A percentile compares a stretch with the other conserved stretches of the same genome.
These are phyloP conservation scores for Cerioporus squamosus DNA, from an alignment of 1,284 basidiomycete species.

Conservation along the genomic window DNA sequence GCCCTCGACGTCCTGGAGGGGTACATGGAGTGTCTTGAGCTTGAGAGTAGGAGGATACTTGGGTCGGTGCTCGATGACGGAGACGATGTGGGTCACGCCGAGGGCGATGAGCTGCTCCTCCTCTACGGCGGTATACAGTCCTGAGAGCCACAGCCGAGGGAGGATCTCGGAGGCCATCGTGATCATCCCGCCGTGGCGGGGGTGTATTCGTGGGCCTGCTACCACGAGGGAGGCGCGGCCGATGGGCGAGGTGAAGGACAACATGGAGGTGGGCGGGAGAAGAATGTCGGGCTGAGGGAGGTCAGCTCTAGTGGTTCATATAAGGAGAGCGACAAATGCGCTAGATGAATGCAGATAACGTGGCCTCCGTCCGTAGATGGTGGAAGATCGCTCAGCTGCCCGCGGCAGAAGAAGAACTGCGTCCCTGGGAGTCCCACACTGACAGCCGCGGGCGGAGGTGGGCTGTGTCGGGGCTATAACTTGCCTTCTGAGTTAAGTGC, in stretches of 20 bases:
- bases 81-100: constrained; percentile 46
- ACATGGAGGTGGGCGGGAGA: constrained; percentile 20
- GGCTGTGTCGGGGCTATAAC: constrained; percentile 8
- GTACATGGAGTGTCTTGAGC: constrained; percentile 39
- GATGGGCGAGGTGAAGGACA: constrained; percentile 23
- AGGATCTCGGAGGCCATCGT: constrained; percentile 43
- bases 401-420: background rate
- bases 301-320: background rate
- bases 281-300: background rate
- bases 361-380: background rate
- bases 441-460: background rate
- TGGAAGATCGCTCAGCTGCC: constrained; percentile 13
- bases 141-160: constrained; percentile 69
- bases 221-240: constrained; percentile 13
- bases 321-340: background rate
- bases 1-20: constrained; percentile 35
- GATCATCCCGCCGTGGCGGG: constrained; percentile 8
- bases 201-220: constrained; percentile 12
- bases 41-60: constrained; percentile 37
- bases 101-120: constrained; percentile 45
- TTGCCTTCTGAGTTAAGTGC: too few relatives aligned
- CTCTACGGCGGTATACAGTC: constrained; percentile 57
- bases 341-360: background rate
- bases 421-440: background rate
- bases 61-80: constrained; percentile 43